Percentiles rank a stretch among this genome's conserved stretches.
Evolutionary conservation across 192 early-diverging fungal species (phyloP).

Genomic region (Coemansia sp.): DNA sequence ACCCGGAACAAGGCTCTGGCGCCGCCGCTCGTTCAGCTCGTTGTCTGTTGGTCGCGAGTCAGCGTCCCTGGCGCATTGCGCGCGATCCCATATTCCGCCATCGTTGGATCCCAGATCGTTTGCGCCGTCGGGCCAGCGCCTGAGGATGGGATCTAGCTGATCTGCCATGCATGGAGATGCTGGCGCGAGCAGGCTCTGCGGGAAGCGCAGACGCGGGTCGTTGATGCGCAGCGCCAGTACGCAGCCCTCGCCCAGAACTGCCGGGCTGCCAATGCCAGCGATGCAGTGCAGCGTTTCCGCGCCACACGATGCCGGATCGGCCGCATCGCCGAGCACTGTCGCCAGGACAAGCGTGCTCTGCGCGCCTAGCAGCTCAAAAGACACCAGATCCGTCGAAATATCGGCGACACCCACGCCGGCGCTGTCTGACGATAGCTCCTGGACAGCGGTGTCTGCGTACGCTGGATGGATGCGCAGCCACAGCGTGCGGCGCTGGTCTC

Average conservation of each 20-base stretch:
- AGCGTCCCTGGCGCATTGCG: slow-evolving; percentile 38
- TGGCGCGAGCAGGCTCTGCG: slow-evolving; percentile 12
- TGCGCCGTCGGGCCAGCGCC: slow-evolving; percentile 60
- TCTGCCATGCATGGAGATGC: slow-evolving; percentile 5
- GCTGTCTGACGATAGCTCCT: slow-evolving; percentile 21
- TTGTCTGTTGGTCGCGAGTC: slow-evolving; percentile 57
- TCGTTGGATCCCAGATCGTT: slow-evolving; percentile 30
- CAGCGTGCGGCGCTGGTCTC: slow-evolving; percentile 44
- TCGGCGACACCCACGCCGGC: slow-evolving; percentile 41
- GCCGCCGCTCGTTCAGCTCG: slow-evolving; percentile 58
- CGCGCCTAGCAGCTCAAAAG: slow-evolving; percentile 83
- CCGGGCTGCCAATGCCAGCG: slow-evolving; percentile 57
- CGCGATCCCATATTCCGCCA: slow-evolving; percentile 60
- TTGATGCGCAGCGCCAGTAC: slow-evolving; percentile 76
- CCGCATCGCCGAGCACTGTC: slow-evolving; percentile 56
- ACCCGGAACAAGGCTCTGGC: slow-evolving; percentile 70
- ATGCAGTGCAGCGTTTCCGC: slow-evolving; percentile 15
- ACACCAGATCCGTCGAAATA: slow-evolving; percentile 58
- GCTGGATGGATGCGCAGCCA: slow-evolving; percentile 87
- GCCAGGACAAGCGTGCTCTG: slow-evolving; percentile 73
- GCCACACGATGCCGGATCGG: background rate
- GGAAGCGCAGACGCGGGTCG: slow-evolving; percentile 78
- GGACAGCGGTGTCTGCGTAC: slow-evolving; percentile 52
- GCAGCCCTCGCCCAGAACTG: slow-evolving; percentile 74
- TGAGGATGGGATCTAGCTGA: slow-evolving; percentile 45